Evolutionary conservation across 768 basidiomycete genomes (phyloP), one percentile per base, ranked within the genome.

Genomic region (Sporobolomyces roseus): DNA sequence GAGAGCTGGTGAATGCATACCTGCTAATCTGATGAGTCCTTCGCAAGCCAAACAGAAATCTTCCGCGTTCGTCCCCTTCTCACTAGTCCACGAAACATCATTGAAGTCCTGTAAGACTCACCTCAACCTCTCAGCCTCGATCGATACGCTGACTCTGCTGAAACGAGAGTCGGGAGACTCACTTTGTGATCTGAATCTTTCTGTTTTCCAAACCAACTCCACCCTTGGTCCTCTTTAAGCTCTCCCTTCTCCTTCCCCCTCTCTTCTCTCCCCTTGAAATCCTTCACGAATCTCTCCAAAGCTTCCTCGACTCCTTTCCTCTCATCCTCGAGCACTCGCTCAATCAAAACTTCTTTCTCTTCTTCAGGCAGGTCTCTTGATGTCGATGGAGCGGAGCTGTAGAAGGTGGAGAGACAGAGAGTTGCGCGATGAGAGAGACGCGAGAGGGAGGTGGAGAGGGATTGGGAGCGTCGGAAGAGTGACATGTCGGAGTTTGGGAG

Each of bases 341-440:
- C 45, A 46, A 41, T 41, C 17, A 41, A 41, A 9, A 9, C 38
- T 41, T 46, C 45, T 13, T 13, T 46, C 12, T 10, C 12, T 10
- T 13, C 6, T 23, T 10, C 14, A 13, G 45, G 12, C 45, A 6
- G 45, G 23, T 21, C 25, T 23, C 6, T n/a, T 41, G 30, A 19
- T 27, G 29, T 35, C 1, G 55, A 27, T 13, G 17, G 8, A 6
- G 6, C 10, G 25, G 14, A 23, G 17, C 21, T 8, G 49, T 64
- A 7, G 27, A 56, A 9, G 27, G 29, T 33, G 3, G 64, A 43
- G 36, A 65, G 56, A 50, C 64, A 59, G 2, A 65, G 4, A 1
- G 56, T 59, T 5, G 64, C 48, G 13, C 56, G 64, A 27, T 48
- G 55, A 13, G 64, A 65, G 23, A 65, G 56, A 36, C 55, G 55